Conservation (phyloP, 495 filamentous ascomycete genomes). For the Aspergillus biplanus region DNA sequence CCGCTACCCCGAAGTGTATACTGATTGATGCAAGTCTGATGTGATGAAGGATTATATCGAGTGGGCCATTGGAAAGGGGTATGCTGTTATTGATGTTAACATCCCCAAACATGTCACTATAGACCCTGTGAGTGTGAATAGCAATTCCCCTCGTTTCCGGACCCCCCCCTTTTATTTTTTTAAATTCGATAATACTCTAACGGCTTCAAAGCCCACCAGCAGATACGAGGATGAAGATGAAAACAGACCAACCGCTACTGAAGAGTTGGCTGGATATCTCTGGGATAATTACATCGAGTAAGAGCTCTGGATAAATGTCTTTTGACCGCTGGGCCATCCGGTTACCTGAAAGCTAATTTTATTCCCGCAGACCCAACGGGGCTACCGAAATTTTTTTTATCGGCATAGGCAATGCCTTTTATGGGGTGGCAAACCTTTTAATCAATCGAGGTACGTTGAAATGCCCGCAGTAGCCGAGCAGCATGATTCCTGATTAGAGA, state of each 20-base stretch:
- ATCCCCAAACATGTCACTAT: constrained; percentile 72
- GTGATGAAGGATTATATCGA: constrained; percentile 74
- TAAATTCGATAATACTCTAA: constrained; percentile 34
- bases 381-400: constrained; percentile 76
- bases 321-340: background rate
- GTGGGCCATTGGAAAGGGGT: constrained; percentile 75
- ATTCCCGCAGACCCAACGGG: constrained; percentile 57
- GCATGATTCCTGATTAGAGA: constrained; percentile 27
- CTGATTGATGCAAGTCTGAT: constrained; percentile 71
- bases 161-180: constrained; percentile 4
- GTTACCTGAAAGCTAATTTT: background rate
- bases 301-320: constrained; percentile 15
- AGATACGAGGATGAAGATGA: constrained; percentile 49
- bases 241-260: constrained; percentile 55
- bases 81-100: constrained; percentile 86
- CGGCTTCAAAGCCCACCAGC: constrained; percentile 34
- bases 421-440: constrained; percentile 69
- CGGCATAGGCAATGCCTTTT: constrained; percentile 78
- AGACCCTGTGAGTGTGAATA: constrained; percentile 29
- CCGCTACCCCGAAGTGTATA: constrained; percentile 21
- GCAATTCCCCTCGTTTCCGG: background rate
- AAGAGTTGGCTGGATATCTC: constrained; percentile 80
- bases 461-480: background rate
- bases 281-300: constrained; percentile 98
- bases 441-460: constrained; percentile 61